Conservation (phyloP, 2,329 filamentous ascomycete genomes). For the Huntiella decipiens region DNA sequence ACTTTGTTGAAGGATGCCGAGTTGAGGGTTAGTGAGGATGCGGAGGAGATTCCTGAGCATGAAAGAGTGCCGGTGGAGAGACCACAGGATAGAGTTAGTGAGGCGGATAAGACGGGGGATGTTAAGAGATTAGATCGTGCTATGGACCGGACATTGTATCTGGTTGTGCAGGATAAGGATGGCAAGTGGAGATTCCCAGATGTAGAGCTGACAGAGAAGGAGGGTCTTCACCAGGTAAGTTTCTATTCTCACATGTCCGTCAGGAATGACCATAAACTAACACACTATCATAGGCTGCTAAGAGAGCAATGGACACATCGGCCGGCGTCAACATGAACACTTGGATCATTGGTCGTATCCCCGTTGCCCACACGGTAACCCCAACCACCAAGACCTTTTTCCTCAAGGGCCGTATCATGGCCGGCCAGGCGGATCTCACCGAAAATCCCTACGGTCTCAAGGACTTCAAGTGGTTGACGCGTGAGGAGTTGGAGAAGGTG, state of each 20-base stretch:
- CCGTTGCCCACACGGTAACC: constrained; percentile 57
- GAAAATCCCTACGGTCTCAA: constrained; percentile 52
- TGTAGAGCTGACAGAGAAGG: constrained; percentile 46
- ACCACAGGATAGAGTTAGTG: constrained; percentile 50
- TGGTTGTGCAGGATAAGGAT: constrained; percentile 57
- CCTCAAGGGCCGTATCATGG: constrained; percentile 91
- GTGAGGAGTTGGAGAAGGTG: constrained; percentile 59
- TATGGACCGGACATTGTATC: constrained; percentile 67
- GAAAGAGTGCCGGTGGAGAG: constrained; percentile 49
- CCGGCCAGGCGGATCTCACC: constrained; percentile 70
- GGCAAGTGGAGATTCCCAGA: constrained; percentile 65
- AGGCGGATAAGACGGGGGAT: constrained; percentile 62
- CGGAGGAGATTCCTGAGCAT: constrained; percentile 36
- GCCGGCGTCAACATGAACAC: constrained; percentile 96
- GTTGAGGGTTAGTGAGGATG: constrained; percentile 37
- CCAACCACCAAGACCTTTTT: constrained; percentile 78
- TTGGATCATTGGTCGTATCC: constrained; percentile 84
- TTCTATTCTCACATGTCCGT: neutral
- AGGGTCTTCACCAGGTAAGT: constrained; percentile 69
- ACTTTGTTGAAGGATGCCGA: constrained; percentile 60
- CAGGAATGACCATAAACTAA: constrained; percentile 12
- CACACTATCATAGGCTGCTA: constrained; percentile 44
- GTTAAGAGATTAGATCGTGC: constrained; percentile 58
- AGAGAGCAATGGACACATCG: constrained; percentile 55
- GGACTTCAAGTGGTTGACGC: constrained; percentile 85